Conservation (phyloP, 495 filamentous ascomycete species). For the Neurospora terricola region DNA sequence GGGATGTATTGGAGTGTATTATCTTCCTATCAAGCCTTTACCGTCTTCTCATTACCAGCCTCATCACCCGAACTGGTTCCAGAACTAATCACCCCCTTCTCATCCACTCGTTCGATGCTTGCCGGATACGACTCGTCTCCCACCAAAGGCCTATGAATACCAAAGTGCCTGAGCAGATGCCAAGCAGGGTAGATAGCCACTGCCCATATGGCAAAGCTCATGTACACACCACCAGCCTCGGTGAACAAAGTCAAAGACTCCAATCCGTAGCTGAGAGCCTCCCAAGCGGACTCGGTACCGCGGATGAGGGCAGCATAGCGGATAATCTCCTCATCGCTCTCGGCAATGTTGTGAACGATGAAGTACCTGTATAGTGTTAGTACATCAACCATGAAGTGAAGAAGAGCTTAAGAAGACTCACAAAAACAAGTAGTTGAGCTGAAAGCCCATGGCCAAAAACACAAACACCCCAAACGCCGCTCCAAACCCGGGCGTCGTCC, state of each 20-base stretch:
- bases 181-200: constrained; percentile 48
- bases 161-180: constrained; percentile 46
- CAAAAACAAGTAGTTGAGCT: constrained; percentile 55
- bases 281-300: constrained; percentile 53
- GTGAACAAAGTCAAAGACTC: constrained; percentile 46
- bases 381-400: not conserved
- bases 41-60: not conserved
- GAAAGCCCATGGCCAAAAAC: constrained; percentile 49
- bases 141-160: constrained; percentile 7
- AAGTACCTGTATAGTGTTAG: constrained; percentile 40
- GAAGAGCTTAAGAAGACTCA: constrained; percentile 17
- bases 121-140: not conserved
- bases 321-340: constrained; percentile 45
- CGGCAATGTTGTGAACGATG: constrained; percentile 48
- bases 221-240: constrained; percentile 48
- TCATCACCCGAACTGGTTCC: not conserved
- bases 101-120: not conserved
- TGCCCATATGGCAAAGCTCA: constrained; percentile 55
- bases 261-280: constrained; percentile 53
- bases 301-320: constrained; percentile 51
- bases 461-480: constrained; percentile 48
- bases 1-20: too few species aligned
- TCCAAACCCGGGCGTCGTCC: constrained; percentile 45
- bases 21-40: not conserved
- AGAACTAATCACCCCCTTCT: not conserved